phyloP scores from a whole-genome alignment of 192 early-diverging fungal species.

The Podila epicladia region DNA sequence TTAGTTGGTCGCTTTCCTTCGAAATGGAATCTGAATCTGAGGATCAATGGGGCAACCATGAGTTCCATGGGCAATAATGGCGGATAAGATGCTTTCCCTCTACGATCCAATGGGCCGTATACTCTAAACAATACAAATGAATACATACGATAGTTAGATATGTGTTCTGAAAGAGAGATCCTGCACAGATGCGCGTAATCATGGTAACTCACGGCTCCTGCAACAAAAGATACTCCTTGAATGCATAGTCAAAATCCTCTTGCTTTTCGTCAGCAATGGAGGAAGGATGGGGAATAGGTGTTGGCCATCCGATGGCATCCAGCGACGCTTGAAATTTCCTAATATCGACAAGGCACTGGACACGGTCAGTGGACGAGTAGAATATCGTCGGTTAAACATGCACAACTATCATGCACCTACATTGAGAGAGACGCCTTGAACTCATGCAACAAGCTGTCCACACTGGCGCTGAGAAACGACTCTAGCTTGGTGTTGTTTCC shows the following conservation, averaged over 20 bases:
- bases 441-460: slow-evolving; percentile 54
- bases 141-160: not conserved
- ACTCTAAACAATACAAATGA: not conserved
- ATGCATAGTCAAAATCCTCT: slow-evolving; percentile 38
- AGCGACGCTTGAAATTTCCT: slow-evolving; percentile 54
- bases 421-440: slow-evolving; percentile 54
- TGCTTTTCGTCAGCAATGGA: slow-evolving; percentile 15
- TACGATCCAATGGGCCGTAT: slow-evolving; percentile 24
- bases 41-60: slow-evolving; percentile 67
- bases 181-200: not conserved
- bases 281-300: slow-evolving; percentile 26
- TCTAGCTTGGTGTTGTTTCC: slow-evolving; percentile 40
- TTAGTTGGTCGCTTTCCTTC: slow-evolving; percentile 74
- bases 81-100: slow-evolving; percentile 16
- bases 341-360: not conserved
- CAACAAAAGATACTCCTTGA: slow-evolving; percentile 47
- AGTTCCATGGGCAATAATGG: slow-evolving; percentile 61
- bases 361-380: not conserved
- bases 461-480: slow-evolving; percentile 35
- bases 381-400: too few relatives aligned
- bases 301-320: slow-evolving; percentile 56
- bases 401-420: slow-evolving; percentile 30
- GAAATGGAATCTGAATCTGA: slow-evolving; percentile 81
- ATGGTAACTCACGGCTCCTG: slow-evolving; percentile 46
- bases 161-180: not conserved